These are phyloP conservation scores for Excoecaria agallocha DNA, from an alignment of 345 rosid species.

Conservation along the genomic window DNA sequence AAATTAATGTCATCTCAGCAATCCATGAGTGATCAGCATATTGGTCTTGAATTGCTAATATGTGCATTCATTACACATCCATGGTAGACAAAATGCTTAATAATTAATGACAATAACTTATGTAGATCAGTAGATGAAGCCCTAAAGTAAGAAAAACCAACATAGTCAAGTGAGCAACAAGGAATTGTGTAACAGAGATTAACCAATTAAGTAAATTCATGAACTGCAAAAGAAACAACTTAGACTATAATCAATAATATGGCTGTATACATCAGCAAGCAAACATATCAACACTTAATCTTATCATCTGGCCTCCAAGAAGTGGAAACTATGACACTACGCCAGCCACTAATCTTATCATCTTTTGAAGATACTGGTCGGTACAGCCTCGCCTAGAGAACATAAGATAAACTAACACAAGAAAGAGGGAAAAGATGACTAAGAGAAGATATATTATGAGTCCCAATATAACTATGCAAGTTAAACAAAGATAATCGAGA, in stretches of 20 bases:
- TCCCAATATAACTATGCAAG: not conserved
- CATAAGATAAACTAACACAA: too few relatives aligned
- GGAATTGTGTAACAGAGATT: not conserved
- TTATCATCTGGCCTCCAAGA: not conserved
- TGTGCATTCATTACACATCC: not conserved
- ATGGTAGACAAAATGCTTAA: not conserved
- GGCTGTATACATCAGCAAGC: not conserved
- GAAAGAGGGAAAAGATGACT: not conserved
- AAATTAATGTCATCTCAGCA: too few relatives aligned
- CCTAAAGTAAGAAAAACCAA: not conserved
- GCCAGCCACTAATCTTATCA: not conserved
- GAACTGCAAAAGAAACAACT: not conserved
- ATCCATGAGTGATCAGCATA: too few relatives aligned
- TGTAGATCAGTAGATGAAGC: not conserved
- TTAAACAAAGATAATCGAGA: too few relatives aligned
- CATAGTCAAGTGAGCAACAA: not conserved
- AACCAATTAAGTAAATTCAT: too few relatives aligned
- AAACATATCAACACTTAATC: not conserved
- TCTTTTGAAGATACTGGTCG: not conserved
- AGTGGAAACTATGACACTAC: not conserved
- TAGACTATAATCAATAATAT: not conserved
- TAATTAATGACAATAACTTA: too few relatives aligned
- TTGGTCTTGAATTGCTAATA: too few relatives aligned
- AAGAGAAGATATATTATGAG: not conserved
- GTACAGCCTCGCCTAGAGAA: too few relatives aligned